Evolutionary conservation across 1,139 yeast genomes (phyloP).

Genomic region (Lodderomyces parapsilosis): DNA sequence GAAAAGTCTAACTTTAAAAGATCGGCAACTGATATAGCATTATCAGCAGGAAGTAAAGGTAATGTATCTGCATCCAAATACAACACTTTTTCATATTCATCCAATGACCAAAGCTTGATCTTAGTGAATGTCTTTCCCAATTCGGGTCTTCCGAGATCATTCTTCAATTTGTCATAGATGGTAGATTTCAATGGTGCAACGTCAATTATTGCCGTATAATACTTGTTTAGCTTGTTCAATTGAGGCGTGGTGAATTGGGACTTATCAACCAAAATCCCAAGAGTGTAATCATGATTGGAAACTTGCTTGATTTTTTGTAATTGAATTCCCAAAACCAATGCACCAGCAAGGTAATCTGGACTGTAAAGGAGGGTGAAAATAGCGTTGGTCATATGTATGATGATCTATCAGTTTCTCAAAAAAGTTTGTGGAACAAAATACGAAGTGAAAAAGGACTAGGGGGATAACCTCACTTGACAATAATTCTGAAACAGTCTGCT

Average conservation of each 20-base stretch:
- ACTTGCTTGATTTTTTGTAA: slow-evolving; percentile 21
- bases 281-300: slow-evolving; percentile 8
- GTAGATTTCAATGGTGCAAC: slow-evolving; percentile 28
- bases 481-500: too few species aligned
- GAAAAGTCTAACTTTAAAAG: slow-evolving; percentile 33
- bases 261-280: slow-evolving; percentile 40
- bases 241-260: slow-evolving; percentile 28
- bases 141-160: slow-evolving; percentile 68
- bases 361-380: slow-evolving; percentile 67
- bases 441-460: too few species aligned
- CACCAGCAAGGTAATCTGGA: slow-evolving; percentile 73
- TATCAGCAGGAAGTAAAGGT: slow-evolving; percentile 41
- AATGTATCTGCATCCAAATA: slow-evolving; percentile 84
- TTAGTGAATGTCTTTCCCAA: slow-evolving; percentile 71
- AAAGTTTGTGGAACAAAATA: too few species aligned
- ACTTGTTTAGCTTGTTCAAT: slow-evolving; percentile 22
- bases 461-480: too few species aligned
- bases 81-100: slow-evolving; percentile 54
- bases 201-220: slow-evolving; percentile 35
- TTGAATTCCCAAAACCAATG: slow-evolving; percentile 57
- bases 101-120: slow-evolving; percentile 66
- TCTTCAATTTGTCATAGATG: slow-evolving; percentile 24
- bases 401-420: not conserved
- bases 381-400: slow-evolving; percentile 38
- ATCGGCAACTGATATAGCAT: slow-evolving; percentile 36